Percentiles rank a stretch among this genome's conserved stretches.
Evolutionary conservation across 2,329 filamentous ascomycete genomes (phyloP).

Genomic region (Ophiocordyceps camponoti-floridani): DNA sequence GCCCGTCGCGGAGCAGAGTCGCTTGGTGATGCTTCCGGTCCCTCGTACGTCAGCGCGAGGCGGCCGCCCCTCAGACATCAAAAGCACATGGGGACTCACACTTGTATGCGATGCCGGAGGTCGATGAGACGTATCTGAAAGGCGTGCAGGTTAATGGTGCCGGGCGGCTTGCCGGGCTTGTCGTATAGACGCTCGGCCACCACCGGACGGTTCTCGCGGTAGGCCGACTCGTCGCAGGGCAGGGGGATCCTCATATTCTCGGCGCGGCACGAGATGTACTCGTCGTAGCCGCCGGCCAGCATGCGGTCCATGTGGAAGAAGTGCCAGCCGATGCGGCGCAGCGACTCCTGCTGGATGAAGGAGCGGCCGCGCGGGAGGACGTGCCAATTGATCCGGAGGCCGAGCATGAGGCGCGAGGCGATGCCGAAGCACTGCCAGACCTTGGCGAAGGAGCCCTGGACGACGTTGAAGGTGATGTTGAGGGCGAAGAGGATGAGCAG

Average conservation of each 20-base stretch:
- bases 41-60: background rate
- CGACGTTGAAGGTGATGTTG: slow-evolving; percentile 17
- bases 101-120: slow-evolving; percentile 17
- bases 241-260: slow-evolving; percentile 20
- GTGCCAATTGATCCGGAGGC: slow-evolving; percentile 22
- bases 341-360: slow-evolving; percentile 17
- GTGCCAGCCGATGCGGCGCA: slow-evolving; percentile 19
- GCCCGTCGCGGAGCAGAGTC: slow-evolving; percentile 7
- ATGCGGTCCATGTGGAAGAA: slow-evolving; percentile 19
- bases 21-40: slow-evolving; percentile 9
- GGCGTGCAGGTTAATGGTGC: slow-evolving; percentile 13
- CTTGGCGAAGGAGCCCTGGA: slow-evolving; percentile 18
- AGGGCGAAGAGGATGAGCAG: slow-evolving; percentile 16
- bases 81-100: slow-evolving; percentile 9
- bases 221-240: slow-evolving; percentile 16
- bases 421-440: slow-evolving; percentile 21
- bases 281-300: slow-evolving; percentile 20
- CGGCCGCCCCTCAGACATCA: too few species aligned
- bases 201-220: slow-evolving; percentile 13
- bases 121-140: slow-evolving; percentile 18
- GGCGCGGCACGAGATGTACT: slow-evolving; percentile 18
- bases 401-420: slow-evolving; percentile 17
- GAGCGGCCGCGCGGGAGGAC: slow-evolving; percentile 10
- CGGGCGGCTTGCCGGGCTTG: slow-evolving; percentile 7
- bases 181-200: slow-evolving; percentile 14